Conservation (phyloP, 257 asterid genomes). For the Solanum medicagineum region DNA sequence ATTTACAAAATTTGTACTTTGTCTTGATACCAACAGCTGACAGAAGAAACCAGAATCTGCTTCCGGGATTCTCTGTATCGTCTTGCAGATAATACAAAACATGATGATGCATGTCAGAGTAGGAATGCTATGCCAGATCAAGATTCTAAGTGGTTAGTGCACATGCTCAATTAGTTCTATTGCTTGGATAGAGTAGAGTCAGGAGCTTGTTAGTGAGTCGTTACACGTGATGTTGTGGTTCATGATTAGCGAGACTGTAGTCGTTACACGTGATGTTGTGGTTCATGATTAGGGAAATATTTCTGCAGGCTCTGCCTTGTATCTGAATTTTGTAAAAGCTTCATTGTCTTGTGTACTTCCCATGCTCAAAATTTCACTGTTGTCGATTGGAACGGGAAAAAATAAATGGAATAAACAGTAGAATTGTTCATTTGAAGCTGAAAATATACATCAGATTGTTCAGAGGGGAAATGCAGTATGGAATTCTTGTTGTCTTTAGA, state of each 20-base stretch:
- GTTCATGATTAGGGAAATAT: neutral
- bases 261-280: neutral
- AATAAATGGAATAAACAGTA: neutral
- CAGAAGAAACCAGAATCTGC: conserved; percentile 31
- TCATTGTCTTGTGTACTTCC: neutral
- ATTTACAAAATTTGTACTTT: neutral
- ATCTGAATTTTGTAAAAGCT: neutral
- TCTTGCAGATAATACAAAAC: conserved; percentile 38
- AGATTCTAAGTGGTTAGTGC: neutral
- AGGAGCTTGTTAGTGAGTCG: neutral
- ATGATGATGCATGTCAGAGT: conserved; percentile 3
- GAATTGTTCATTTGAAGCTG: neutral
- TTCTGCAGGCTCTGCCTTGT: neutral
- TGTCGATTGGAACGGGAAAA: neutral
- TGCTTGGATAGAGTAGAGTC: neutral
- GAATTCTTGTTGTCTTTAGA: neutral
- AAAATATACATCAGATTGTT: neutral
- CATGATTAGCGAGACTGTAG: neutral
- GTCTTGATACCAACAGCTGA: conserved; percentile 12
- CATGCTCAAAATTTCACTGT: neutral
- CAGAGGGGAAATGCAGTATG: neutral
- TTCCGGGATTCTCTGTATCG: conserved; percentile 47
- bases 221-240: neutral
- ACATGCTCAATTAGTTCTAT: neutral
- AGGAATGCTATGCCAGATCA: neutral